Evolutionary conservation across 2,329 filamentous ascomycete genomes (phyloP).

Genomic region (Calonectria honghensis): DNA sequence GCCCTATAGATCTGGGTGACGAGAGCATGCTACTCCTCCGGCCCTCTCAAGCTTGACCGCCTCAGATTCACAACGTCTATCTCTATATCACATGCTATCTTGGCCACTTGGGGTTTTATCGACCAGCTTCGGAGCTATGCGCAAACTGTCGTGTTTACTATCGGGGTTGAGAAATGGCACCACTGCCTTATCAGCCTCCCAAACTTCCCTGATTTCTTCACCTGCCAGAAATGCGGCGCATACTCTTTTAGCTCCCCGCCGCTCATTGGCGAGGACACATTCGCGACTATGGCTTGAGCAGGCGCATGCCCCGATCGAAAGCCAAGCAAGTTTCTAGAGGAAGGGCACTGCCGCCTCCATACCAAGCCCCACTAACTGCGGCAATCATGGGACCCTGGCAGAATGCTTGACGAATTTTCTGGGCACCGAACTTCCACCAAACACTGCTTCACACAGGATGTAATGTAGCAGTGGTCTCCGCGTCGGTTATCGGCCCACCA

Average conservation of each 20-base stretch:
- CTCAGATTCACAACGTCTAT: not conserved
- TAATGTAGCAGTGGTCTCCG: not conserved
- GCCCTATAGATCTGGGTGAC: constrained; percentile 13
- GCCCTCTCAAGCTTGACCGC: constrained; percentile 2
- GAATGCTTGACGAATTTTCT: not conserved
- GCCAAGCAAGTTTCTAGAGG: not conserved
- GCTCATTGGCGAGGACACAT: constrained; percentile 4
- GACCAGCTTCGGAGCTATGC: not conserved
- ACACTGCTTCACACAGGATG: not conserved
- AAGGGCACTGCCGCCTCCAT: constrained; percentile 8
- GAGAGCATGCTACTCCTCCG: not conserved
- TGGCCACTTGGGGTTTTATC: not conserved
- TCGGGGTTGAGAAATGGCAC: not conserved
- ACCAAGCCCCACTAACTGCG: not conserved
- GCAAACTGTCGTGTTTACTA: not conserved
- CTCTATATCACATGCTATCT: not conserved
- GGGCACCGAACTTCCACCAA: constrained; percentile 4
- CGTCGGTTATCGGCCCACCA: not conserved
- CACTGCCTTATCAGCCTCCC: not conserved
- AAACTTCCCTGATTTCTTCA: not conserved
- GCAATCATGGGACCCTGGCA: constrained; percentile 17
- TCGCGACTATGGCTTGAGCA: constrained; percentile 7
- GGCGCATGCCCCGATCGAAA: not conserved
- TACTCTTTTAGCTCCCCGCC: not conserved
- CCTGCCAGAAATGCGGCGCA: not conserved